Percentiles rank a stretch among this genome's conserved stretches.
These are phyloP conservation scores for Moesziomyces sp. DNA, from an alignment of 1,284 basidiomycete species.

Conservation along the genomic window DNA sequence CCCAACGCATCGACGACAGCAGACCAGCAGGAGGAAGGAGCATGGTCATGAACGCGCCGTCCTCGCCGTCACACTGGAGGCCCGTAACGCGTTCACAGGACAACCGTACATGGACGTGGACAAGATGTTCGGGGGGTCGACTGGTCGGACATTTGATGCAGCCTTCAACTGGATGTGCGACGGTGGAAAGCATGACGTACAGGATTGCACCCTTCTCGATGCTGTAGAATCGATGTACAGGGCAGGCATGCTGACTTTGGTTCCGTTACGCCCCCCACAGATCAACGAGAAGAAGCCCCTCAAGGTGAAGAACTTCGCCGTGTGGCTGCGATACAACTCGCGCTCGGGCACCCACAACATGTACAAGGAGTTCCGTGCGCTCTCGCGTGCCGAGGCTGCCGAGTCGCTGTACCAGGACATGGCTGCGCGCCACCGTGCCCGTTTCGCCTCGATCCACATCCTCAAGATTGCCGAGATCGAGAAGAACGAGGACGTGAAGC, in stretches of 20 bases:
- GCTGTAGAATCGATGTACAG: background rate
- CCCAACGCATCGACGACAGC: background rate
- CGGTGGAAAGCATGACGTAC: too few species aligned
- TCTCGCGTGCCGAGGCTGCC: constrained; percentile 92
- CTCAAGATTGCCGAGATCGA: constrained; percentile 92
- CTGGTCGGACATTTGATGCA: too few species aligned
- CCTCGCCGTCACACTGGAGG: too few species aligned
- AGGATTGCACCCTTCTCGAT: too few species aligned
- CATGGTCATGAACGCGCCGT: too few species aligned
- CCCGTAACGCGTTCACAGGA: too few species aligned
- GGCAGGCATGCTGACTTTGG: constrained; percentile 17
- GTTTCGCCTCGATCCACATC: constrained; percentile 98
- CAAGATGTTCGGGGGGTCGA: too few species aligned
- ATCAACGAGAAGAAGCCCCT: constrained; percentile 88
- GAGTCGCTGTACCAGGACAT: constrained; percentile 99
- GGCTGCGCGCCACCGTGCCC: constrained; percentile 98
- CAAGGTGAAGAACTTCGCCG: constrained; percentile 99
- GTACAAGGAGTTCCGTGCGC: constrained; percentile 93
- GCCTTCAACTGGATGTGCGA: too few species aligned
- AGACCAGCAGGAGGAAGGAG: background rate
- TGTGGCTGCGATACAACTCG: constrained; percentile 93
- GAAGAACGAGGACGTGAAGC: constrained; percentile 89
- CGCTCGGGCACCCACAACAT: constrained; percentile 70
- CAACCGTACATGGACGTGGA: too few species aligned
- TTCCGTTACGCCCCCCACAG: constrained; percentile 15